These are phyloP conservation scores for Entomortierella beljakovae DNA, from an alignment of 192 early-diverging fungal genomes.

Conservation along the genomic window DNA sequence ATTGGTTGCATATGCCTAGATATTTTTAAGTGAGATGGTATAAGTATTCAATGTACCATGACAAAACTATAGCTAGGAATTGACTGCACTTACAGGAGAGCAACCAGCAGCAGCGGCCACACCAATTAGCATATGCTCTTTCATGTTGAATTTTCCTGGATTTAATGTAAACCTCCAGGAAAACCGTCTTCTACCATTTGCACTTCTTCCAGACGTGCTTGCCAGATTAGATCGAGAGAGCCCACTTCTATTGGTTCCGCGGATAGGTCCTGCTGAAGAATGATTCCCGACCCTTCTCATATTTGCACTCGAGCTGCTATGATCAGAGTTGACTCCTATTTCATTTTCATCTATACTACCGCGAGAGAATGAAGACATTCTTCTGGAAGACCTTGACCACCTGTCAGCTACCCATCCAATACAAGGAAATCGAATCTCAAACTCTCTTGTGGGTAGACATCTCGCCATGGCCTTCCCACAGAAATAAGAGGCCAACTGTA, in stretches of 20 bases:
- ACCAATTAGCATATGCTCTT: slow-evolving; percentile 75
- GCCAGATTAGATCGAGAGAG: slow-evolving; percentile 7
- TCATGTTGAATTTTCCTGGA: slow-evolving; percentile 68
- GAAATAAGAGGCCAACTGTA: slow-evolving; percentile 52
- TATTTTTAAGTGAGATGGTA: neutral
- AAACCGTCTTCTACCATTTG: neutral
- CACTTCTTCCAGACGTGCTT: neutral
- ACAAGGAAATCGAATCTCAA: slow-evolving; percentile 28
- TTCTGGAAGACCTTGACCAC: neutral
- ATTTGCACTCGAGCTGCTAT: slow-evolving; percentile 15
- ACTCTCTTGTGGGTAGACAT: slow-evolving; percentile 24
- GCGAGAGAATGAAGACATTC: neutral
- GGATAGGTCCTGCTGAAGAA: slow-evolving; percentile 13
- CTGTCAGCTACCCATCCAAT: neutral
- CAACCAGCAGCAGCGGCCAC: slow-evolving; percentile 66
- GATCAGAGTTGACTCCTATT: slow-evolving; percentile 5
- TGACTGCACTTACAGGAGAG: slow-evolving; percentile 51
- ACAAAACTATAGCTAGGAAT: neutral
- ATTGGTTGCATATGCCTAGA: slow-evolving; percentile 44
- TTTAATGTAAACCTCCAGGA: slow-evolving; percentile 42
- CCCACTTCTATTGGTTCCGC: slow-evolving; percentile 7
- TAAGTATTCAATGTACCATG: neutral
- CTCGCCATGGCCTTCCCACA: slow-evolving; percentile 53
- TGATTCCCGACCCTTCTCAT: neutral
- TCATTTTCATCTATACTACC: slow-evolving; percentile 3